Conservation (phyloP, 257 asterid genomes). For the Ophiorrhiza pumila region DNA sequence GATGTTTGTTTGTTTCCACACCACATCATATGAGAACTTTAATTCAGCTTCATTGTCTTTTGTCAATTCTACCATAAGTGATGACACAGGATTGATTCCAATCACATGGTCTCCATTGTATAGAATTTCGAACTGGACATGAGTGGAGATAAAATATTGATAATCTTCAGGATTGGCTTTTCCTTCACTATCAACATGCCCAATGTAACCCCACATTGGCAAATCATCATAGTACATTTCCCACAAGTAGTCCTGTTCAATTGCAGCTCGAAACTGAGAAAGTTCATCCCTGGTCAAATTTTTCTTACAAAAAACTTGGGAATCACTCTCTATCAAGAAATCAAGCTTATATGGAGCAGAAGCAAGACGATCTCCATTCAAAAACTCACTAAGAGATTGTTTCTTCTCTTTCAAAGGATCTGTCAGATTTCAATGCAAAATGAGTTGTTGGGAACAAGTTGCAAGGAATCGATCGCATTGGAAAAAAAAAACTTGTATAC, state of each 20-base stretch:
- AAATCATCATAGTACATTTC: slow-evolving; percentile 28
- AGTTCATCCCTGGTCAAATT: slow-evolving; percentile 25
- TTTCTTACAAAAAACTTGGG: slow-evolving; percentile 14
- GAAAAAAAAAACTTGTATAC: not conserved
- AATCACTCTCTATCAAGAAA: slow-evolving; percentile 15
- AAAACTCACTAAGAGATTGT: slow-evolving; percentile 13
- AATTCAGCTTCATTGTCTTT: slow-evolving; percentile 19
- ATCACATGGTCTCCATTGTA: slow-evolving; percentile 15
- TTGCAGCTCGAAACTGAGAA: slow-evolving; percentile 15
- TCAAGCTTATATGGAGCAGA: slow-evolving; percentile 23
- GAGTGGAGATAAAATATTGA: slow-evolving; percentile 15
- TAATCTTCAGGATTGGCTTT: slow-evolving; percentile 1
- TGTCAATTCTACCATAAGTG: slow-evolving; percentile 15
- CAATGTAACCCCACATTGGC: slow-evolving; percentile 26
- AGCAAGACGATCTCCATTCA: no score
- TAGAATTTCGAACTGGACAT: slow-evolving; percentile 6
- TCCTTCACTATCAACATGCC: slow-evolving; percentile 7
- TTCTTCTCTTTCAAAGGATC: slow-evolving; percentile 22
- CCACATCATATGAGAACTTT: slow-evolving; percentile 15
- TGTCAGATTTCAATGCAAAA: slow-evolving; percentile 4
- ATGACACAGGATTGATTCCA: not conserved
- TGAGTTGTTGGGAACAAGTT: no score
- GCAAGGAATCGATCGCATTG: no score
- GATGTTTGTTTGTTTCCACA: slow-evolving; percentile 7
- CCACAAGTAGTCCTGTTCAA: slow-evolving; percentile 21